Percentiles rank a stretch among this genome's conserved stretches.
Conservation (phyloP, 2,329 filamentous ascomycete species). For the Arthroderma sp. region DNA sequence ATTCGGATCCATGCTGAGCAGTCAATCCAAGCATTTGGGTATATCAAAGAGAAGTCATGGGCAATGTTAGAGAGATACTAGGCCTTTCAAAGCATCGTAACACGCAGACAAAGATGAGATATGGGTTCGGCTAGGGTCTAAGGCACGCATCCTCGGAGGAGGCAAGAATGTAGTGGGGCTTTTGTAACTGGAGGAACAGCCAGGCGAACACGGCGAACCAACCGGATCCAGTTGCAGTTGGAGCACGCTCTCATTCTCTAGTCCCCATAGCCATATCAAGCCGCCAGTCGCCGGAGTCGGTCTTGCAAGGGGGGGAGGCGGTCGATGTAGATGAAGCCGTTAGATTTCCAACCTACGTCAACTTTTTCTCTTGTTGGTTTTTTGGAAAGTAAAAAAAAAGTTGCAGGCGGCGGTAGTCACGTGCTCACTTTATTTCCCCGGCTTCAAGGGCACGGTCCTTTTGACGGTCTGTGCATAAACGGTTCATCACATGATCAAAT, state of each 20-base stretch:
- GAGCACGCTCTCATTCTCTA: background rate
- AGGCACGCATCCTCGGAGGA: background rate
- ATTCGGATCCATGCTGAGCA: background rate
- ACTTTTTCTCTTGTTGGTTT: background rate
- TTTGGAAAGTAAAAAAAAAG: background rate
- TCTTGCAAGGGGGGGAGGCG: background rate
- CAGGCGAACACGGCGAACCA: background rate
- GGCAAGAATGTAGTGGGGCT: background rate
- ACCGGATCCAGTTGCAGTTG: background rate
- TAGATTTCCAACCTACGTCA: background rate
- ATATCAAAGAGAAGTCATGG: background rate
- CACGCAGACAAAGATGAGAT: background rate
- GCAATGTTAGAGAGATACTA: background rate
- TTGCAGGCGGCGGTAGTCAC: background rate
- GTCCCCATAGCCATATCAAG: background rate
- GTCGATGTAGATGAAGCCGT: background rate
- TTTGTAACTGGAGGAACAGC: background rate
- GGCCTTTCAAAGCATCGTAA: background rate
- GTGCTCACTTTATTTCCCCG: conserved; percentile 2
- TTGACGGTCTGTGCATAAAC: conserved; percentile 1
- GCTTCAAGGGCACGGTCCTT: background rate
- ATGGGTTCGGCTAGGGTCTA: background rate
- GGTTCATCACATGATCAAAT: background rate
- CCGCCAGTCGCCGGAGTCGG: background rate
- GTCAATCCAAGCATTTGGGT: background rate